These are phyloP conservation scores for Sporothrix pallida DNA, from an alignment of 2,329 filamentous ascomycete genomes.

Conservation along the genomic window DNA sequence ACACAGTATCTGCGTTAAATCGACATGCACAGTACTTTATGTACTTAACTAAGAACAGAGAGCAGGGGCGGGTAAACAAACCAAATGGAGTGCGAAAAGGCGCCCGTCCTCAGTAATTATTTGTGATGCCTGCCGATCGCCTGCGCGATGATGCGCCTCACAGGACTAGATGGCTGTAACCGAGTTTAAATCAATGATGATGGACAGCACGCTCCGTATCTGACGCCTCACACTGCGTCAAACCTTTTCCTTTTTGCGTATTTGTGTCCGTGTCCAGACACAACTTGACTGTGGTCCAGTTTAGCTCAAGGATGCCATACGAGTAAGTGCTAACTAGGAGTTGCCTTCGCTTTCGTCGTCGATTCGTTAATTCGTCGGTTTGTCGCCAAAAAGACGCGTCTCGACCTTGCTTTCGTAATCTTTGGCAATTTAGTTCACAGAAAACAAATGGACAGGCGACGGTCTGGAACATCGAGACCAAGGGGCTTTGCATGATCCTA, in stretches of 20 bases:
- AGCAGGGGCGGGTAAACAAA: not conserved
- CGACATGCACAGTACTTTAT: not conserved
- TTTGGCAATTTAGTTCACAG: not conserved
- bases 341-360: not conserved
- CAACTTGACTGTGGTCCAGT: not conserved
- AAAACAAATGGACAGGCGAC: not conserved
- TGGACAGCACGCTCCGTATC: not conserved
- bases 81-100: slow-evolving; percentile 11
- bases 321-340: not conserved
- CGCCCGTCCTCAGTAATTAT: not conserved
- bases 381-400: not conserved
- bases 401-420: no score
- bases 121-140: not conserved
- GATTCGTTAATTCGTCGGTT: not conserved
- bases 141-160: not conserved
- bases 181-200: not conserved
- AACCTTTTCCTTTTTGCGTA: not conserved
- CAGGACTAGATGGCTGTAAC: not conserved
- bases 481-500: not conserved
- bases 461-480: slow-evolving; percentile 3
- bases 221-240: no score
- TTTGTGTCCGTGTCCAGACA: slow-evolving; percentile 2
- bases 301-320: not conserved
- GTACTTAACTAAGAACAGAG: no score
- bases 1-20: not conserved